Base-by-base conservation (phyloP, 2,329 filamentous ascomycete genomes). In the Pyricularia sp. region DNA sequence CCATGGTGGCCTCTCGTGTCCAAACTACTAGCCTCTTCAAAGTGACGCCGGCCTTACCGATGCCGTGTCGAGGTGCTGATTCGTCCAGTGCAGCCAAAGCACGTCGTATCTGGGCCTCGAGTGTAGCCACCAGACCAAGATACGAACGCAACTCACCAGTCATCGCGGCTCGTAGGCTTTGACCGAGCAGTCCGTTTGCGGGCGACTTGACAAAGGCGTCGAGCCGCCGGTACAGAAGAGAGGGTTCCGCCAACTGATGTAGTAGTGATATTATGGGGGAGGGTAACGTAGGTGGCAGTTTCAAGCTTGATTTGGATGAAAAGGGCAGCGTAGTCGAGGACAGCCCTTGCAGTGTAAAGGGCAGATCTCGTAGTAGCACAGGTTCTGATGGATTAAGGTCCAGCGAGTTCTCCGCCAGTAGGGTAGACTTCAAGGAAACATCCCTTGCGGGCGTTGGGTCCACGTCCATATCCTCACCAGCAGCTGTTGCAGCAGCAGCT, bases 1-100 rank as follows among this genome's bases (percentile, higher is more conserved):
- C 94, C 88, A 97, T 96, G 0, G 94, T 99, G 7, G 94, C 91
- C 75, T 99, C 96, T 69, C 93, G 86, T 9, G 93, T 97, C 96
- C 96, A 99, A 28, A 99, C 89, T 2, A 99, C 89, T 71, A 93
- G 97, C 73, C 94, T 83, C 75, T 97, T 97, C 63, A 99, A 79
- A 0, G 94, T 99, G 16, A 99, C 93, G 1, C 93, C 92, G 0
- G 90, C 88, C 70, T 93, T 94, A 6, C 91, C 88, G 64, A 96
- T 86, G 1, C 88, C 88, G 60, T 84, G 83, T 61, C 87, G 82
- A 2, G 89, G 85, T 4, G 84, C 84, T 1, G 80, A 78, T 63
- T 89, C 85, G 68, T 90, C 86, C n/a, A 94, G 78, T 8, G 88
- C 85, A 5, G 88, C 82, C 62, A 97, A 78, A 0, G 93, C 92